Base-by-base conservation (phyloP, 2,329 filamentous ascomycete species). In the Neoscytalidium dimidiatum region DNA sequence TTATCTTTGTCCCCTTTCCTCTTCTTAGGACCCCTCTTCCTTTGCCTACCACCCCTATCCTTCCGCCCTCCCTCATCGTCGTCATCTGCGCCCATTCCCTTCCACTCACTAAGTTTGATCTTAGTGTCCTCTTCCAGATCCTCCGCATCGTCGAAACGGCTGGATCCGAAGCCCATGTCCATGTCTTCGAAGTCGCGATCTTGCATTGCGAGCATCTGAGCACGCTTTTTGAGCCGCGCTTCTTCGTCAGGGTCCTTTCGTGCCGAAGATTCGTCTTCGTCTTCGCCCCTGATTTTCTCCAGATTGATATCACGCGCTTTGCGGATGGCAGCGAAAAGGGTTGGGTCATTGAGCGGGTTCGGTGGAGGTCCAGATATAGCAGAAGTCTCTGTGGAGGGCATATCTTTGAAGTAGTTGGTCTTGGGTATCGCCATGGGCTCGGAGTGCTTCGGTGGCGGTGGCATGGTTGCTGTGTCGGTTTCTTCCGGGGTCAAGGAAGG, bases 121-220 rank as follows among this genome's bases (percentile, higher is more conserved):
- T 85, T 88, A 48, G 81, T 74, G 11, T 83, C 74, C 79, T 81
- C 74, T 44, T 93, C 91, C 68, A 90, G 86, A 68, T 96, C 94
- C 66, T 94, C 94, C 57, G 94, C 93, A 72, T 97, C 95, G 62
- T 92, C 93, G 72, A 92, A 90, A 29, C 94, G 86, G 73, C 90
- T 95, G 21, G 89, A 92, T 35, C 95, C 95, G 73, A 99, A 98
- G 66, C 94, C 94, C 83, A 98, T 87, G 73, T 99, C 95, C 79
- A 99, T 85, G 78, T 99, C 94, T 65, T 94, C 89, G 53, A 93
- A 88, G 74, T 98, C 94, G 53, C 94, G 86, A 69, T 91, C 90
- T 64, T 88, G 79, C n/a, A 80, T 80, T 9, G 82, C 87, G 66
- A 97, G 82, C 81, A 97, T 90, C 69, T 86, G 90, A 13, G 79